These are phyloP conservation scores for Onygena corvina DNA, from an alignment of 2,329 filamentous ascomycete species.

Conservation along the genomic window DNA sequence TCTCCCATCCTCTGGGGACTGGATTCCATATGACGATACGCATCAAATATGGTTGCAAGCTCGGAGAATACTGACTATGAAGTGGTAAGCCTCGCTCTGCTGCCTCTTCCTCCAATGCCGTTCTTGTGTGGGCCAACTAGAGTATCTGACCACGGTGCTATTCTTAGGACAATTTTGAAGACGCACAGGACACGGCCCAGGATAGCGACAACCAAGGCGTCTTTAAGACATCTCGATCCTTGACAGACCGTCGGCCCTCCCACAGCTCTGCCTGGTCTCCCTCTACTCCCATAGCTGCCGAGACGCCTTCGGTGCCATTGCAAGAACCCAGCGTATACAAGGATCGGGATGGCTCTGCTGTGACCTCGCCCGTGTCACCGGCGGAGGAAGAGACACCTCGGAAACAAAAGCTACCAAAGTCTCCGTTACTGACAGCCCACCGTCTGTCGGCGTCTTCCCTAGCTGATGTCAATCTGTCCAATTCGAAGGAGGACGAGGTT, in stretches of 20 bases:
- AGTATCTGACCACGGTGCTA: neutral
- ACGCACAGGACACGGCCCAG: constrained; percentile 52
- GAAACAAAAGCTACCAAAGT: constrained; percentile 35
- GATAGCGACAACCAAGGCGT: constrained; percentile 22
- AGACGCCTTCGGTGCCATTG: constrained; percentile 22
- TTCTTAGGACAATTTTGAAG: constrained; percentile 64
- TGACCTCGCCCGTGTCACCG: constrained; percentile 22
- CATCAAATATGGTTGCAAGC: constrained; percentile 27
- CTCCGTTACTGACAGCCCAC: constrained; percentile 42
- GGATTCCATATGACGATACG: constrained; percentile 8
- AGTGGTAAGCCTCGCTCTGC: constrained; percentile 24
- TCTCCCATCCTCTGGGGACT: neutral
- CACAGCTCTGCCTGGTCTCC: constrained; percentile 28
- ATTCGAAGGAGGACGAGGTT: constrained; percentile 42
- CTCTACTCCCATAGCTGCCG: constrained; percentile 28
- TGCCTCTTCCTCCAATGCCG: too few species aligned
- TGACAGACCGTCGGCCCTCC: constrained; percentile 39
- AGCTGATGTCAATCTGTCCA: constrained; percentile 53
- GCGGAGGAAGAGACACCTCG: constrained; percentile 26
- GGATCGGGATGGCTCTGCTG: constrained; percentile 19
- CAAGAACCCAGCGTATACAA: constrained; percentile 10
- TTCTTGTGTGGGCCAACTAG: too few species aligned
- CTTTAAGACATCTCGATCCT: constrained; percentile 45
- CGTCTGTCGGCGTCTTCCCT: constrained; percentile 47
- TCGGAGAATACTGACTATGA: constrained; percentile 33